Base-by-base conservation (phyloP, 441 rosid genomes). In the Iberis amara region DNA sequence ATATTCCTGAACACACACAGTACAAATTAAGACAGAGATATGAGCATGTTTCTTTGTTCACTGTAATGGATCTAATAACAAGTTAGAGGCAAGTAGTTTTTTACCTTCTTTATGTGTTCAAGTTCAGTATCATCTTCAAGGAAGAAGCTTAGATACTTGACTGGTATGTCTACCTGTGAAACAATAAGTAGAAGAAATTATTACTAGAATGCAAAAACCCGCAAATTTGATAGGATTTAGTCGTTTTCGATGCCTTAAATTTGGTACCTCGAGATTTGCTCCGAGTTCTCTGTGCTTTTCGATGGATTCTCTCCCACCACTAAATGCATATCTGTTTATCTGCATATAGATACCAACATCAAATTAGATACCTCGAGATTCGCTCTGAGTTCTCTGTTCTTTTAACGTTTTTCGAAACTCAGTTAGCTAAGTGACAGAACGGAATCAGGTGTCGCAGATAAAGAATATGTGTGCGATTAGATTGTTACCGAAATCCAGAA, bases 111-210 rank as follows among this genome's bases (percentile, higher is more conserved):
- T 48, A 90, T 76, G 74, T 80, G 79, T 54, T 87, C 92, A 32
- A 87, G 88, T 64, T 90, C 95, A 32, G 53, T 65, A 71, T 87
- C 96, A 55, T 90, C 96, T 50, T 87, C 96, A 4, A 87, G 65
- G 70, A 83, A 90, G 62, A 90, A 85, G 35, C 68, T 75, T 26
- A 85, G 72, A 68, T 85, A 90, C 70, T 90, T 87, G 11, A 87
- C 39, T 6, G 92, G 81, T 70, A 87, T 87, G 66, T 90, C 98
- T 0, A 87, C 92, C 98, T 87, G 81, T 52, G 7, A 0, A 43
- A 51, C 45, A 3, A 2, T 23, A 24, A 21, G 56, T 7, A 8
- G 26, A 33, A 13, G 28, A n/a, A 47, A 8, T 41, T 18, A 63
- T n/a, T 37, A 40, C 26, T 38, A 36, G 31, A 42, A 21, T 14